Evolutionary conservation across 176 grass and related monocot genomes (phyloP), one percentile per base, ranked within the genome.

Genomic region (Aegilops tauschii): DNA sequence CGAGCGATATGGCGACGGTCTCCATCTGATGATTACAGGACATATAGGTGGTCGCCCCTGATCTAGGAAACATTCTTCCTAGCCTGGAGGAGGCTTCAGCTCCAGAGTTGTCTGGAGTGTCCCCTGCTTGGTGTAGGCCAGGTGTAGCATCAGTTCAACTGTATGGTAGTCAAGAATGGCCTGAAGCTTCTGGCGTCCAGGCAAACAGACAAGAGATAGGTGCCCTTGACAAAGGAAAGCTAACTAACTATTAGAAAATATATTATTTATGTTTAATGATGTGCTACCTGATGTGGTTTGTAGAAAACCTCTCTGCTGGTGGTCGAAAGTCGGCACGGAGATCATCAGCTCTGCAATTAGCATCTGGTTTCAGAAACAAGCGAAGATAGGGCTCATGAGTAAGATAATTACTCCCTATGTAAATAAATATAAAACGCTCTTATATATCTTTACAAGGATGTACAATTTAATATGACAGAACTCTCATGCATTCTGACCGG

Each of bases 1-100:
- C 69, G 62, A 52, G 45, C 45, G 61, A 83, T 49, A 5, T 49
- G 10, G 20, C 35, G 84, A 61, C 69, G 76, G 59, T 81, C 85
- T 69, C 76, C 61, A 10, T 87, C 85, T 49, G 42, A 44, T 50
- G 7, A 42, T 5, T 37, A 17, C 71, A 12, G 52, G 67, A 84
- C 85, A 61, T 69, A 77, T 62, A 37, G 44, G 25, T 29, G 81
- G 81, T 80, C 75, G 47, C 81, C 63, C 68, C 85, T 84, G 69
- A 76, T 74, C 69, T 59, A 78, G 89, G 61, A 82, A 80, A 68
- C 63, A 72, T 66, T 64, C 66, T 50, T 18, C 17, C 50, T 74
- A 83, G 58, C 59, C 21, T 84, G 4, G 66, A 68, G 40, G 40
- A 68, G 20, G 29, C 62, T 66, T 66, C 56, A 18, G 54, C 56